phyloP scores from a whole-genome alignment of 2,329 filamentous ascomycete species.

The Diaporthe sp. region DNA sequence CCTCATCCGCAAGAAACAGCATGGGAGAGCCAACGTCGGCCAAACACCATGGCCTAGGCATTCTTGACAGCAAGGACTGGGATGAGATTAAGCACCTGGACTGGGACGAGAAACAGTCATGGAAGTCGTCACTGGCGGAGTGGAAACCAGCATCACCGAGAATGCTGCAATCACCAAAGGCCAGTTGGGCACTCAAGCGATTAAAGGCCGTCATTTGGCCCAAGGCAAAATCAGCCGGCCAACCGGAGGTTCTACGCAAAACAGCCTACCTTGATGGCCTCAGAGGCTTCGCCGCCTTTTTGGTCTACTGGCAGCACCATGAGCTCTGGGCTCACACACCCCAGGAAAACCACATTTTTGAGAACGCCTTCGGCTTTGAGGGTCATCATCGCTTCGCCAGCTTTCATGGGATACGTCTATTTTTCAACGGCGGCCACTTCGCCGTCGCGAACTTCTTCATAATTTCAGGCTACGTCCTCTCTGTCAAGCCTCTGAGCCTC shows the following conservation, averaged over 20 bases:
- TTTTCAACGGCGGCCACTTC: slow-evolving; percentile 74
- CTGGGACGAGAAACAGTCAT: slow-evolving; percentile 44
- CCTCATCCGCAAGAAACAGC: slow-evolving; percentile 26
- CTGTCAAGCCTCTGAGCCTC: slow-evolving; percentile 62
- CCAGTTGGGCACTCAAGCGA: slow-evolving; percentile 36
- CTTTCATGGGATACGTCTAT: slow-evolving; percentile 70
- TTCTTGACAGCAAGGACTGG: slow-evolving; percentile 54
- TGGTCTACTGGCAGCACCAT: slow-evolving; percentile 76
- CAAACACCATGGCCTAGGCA: slow-evolving; percentile 46
- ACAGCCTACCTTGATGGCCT: slow-evolving; percentile 77
- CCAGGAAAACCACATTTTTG: slow-evolving; percentile 57
- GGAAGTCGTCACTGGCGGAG: slow-evolving; percentile 41
- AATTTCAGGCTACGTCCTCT: slow-evolving; percentile 70
- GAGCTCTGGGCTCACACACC: slow-evolving; percentile 68
- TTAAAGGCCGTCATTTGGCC: slow-evolving; percentile 40
- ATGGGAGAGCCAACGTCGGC: slow-evolving; percentile 49
- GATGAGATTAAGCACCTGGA: slow-evolving; percentile 49
- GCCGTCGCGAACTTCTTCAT: slow-evolving; percentile 71
- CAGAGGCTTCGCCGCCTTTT: slow-evolving; percentile 75
- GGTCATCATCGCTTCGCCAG: slow-evolving; percentile 62
- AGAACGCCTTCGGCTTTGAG: slow-evolving; percentile 67
- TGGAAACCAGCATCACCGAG: slow-evolving; percentile 47
- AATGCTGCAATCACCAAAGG: slow-evolving; percentile 34
- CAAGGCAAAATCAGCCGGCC: slow-evolving; percentile 32
- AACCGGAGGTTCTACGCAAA: slow-evolving; percentile 53